A percentile compares a stretch with the other conserved stretches of the same genome.
Conservation (phyloP, 2,329 filamentous ascomycete genomes). For the Lachnellula subtilissima region DNA sequence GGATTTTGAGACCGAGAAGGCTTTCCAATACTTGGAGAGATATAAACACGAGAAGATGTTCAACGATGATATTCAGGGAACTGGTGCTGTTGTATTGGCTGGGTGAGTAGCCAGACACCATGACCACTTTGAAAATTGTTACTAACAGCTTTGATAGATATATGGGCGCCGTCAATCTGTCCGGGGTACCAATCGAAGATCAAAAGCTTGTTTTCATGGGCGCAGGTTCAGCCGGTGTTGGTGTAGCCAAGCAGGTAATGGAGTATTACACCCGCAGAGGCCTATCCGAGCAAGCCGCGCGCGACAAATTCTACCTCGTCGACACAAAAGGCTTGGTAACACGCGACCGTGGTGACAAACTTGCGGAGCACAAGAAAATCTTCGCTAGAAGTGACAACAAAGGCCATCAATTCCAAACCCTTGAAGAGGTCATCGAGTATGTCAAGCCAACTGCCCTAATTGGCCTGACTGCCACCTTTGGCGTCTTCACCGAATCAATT, state of each 20-base stretch:
- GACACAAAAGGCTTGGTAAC: constrained; percentile 97
- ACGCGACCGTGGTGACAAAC: constrained; percentile 83
- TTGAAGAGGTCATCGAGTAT: constrained; percentile 89
- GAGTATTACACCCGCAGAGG: constrained; percentile 95
- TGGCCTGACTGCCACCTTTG: constrained; percentile 89
- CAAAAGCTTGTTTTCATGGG: constrained; percentile 96
- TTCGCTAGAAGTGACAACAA: constrained; percentile 62
- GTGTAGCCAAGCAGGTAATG: constrained; percentile 95
- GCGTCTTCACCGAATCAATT: constrained; percentile 86
- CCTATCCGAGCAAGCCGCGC: constrained; percentile 79
- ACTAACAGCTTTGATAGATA: constrained; percentile 40
- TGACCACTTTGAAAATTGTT: too few relatives aligned
- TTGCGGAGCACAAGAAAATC: constrained; percentile 83
- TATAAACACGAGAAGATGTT: constrained; percentile 95
- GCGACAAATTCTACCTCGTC: constrained; percentile 92
- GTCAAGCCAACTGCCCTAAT: constrained; percentile 93
- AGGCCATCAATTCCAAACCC: constrained; percentile 66
- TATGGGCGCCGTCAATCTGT: constrained; percentile 73
- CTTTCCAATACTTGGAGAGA: constrained; percentile 86
- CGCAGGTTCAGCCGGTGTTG: constrained; percentile 90
- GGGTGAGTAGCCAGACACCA: constrained; percentile 48
- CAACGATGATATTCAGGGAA: constrained; percentile 98
- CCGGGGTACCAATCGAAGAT: constrained; percentile 78
- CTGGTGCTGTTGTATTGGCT: constrained; percentile 87
- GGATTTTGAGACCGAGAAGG: constrained; percentile 89